Evolutionary conservation across 768 basidiomycete species (phyloP), one percentile per base, ranked within the genome.

Genomic region (Amanita rimosa): DNA sequence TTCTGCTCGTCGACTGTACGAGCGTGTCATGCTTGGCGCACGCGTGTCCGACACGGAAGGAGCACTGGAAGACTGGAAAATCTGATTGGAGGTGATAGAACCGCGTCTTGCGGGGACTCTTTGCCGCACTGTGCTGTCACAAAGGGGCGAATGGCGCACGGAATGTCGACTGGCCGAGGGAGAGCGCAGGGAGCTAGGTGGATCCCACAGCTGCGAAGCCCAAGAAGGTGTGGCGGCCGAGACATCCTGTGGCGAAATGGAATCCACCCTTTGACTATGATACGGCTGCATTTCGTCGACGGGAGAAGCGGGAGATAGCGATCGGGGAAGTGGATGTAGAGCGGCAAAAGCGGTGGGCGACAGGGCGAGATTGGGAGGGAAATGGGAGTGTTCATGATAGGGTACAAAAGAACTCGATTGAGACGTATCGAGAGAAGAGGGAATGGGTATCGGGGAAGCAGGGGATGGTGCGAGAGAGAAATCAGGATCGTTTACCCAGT

Each of bases 61-160:
- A 0, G 85, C 85, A 53, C 83, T 85, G 8, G 83, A 74, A 9
- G 84, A 81, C 46, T 77, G 77, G 67, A 88, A 85, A 47, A 81
- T 64, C 33, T 76, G 73, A 14, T 68, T 66, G 0, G 67, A 64
- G 26, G 78, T 65, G n/a, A 77, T 58, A 57, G 75, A 66, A 55
- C 73, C 64, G 57, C 72, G 71, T 52, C 69, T 67, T 46, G 65
- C 61, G 52, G 68, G 68, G 44, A 67, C 60, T 33, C 70, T 67
- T 48, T 64, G 66, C 48, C 70, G 66, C 26, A 66, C 65, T 24
- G 65, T 70, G 46, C 58, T 54, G 51, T 70, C 71, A 22, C 64
- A 61, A 50, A 75, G 66, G 46, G 74, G 76, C 0, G 73, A 74
- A 53, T 73, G 77, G 41, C 69, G 72, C 38, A 67, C 65, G 4